Evolutionary conservation across 805 yeast genomes (phyloP), one percentile per base, ranked within the genome.

Genomic region (Ogataea trehalophila): DNA sequence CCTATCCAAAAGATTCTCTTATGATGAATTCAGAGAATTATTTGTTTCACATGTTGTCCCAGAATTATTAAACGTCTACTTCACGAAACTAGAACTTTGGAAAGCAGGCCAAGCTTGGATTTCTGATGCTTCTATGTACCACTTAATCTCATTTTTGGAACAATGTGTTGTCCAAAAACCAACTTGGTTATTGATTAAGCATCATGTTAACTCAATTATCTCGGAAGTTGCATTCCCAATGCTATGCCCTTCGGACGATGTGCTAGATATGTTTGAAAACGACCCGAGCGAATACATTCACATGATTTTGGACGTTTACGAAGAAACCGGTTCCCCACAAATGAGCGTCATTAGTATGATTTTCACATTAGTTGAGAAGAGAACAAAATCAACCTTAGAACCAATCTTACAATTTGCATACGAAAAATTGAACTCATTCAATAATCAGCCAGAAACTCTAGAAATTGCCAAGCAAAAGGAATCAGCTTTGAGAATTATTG

Each of bases 271-370:
- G 20, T 92, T 87, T 68, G 95, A 90, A 51, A 80, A 78, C 52
- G 97, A 92, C 61, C 98, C 98, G 8, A 85, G 80, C 43, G 97
- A 92, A 63, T 94, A 90, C 62, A 86, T 94, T 52, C 91, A 87
- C 66, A 75, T 84, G 55, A 80, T 80, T 39, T 73, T 89, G 57
- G 89, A 83, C 62, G 68, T 80, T 39, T 65, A 84, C 55, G 94
- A 85, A 45, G 81, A 74, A 37, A 59, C 70, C 37, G 72, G 67
- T 50, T 75, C 89, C 1, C 87, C 95, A 6, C 95, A 89, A 62
- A 71, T 79, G 41, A 95, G 96, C 1, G 92, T 96, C 2, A 71
- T 85, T 45, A 78, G 83, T 9, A 75, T 94, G 48, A 68, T 94
- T 51, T 77, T 78, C 29, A 83, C 90, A 1, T 65, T 89, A n/a